phyloP scores from a whole-genome alignment of 1,139 yeast species.

The Hemisphaericaspora lyxosophila region DNA sequence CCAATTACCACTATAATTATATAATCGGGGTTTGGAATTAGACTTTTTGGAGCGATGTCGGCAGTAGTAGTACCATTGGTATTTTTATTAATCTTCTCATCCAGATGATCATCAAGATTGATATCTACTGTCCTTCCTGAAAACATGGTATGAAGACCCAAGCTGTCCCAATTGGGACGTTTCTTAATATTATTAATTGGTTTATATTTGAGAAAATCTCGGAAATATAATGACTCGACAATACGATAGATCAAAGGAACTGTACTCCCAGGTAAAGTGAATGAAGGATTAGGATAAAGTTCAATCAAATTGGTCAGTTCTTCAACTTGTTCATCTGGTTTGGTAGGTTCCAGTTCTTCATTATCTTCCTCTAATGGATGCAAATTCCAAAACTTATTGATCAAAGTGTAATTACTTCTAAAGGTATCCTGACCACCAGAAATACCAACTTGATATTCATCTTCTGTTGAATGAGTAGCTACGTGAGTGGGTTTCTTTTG shows the following conservation, averaged over 20 bases:
- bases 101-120: conserved; percentile 33
- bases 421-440: conserved; percentile 34
- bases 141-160: conserved; percentile 40
- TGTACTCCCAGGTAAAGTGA: conserved; percentile 51
- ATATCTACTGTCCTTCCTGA: conserved; percentile 38
- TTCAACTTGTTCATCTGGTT: conserved; percentile 1
- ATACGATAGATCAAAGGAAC: conserved; percentile 51
- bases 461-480: conserved; percentile 12
- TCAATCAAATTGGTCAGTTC: conserved; percentile 17
- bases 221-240: conserved; percentile 50
- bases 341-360: conserved; percentile 2
- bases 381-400: conserved; percentile 47
- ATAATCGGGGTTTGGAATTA: conserved; percentile 27
- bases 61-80: neutral
- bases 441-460: conserved; percentile 27
- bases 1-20: conserved; percentile 61
- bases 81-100: conserved; percentile 13
- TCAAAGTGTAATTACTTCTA: conserved; percentile 36
- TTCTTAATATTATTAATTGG: conserved; percentile 39
- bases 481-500: conserved; percentile 9
- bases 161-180: conserved; percentile 47
- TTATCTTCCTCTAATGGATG: conserved; percentile 33
- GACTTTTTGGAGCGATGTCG: too few relatives aligned
- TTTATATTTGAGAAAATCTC: conserved; percentile 46
- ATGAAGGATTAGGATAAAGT: conserved; percentile 46